Base-by-base conservation (phyloP, 441 rosid species). In the Sinapis alba region DNA sequence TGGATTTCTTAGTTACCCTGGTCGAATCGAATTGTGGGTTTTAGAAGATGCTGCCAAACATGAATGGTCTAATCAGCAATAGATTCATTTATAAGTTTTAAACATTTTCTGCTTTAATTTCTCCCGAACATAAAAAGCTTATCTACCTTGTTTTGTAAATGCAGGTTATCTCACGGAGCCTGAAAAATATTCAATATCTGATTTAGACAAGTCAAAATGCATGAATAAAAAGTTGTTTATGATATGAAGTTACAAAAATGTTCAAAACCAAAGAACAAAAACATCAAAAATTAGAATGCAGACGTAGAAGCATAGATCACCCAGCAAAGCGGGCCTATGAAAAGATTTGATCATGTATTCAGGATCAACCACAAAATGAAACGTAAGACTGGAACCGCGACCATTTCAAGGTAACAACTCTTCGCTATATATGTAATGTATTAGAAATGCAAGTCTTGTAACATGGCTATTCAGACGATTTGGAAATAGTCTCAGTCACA, bases 11-110 rank as follows among this genome's bases (percentile, higher is more conserved):
- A 0, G n/a, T 62, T 34, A 62, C 18, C 2, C 27, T 34, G 27
- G 66, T 62, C 6, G 7, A 12, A 36, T 36, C 51, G 51, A 62
- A 34, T 18, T 60, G 41, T 60, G 64, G 64, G 64, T 60, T 60
- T 16, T 60, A 28, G 23, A 28, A 36, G 64, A 60, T 60, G 64
- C 64, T 28, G 23, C 41, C 0, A 60, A 28, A 16, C 64, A 60
- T 16, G 64, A 60, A 28, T 28, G 64, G 64, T 60, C 23, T 0
- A 28, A 4, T 16, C 9, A 16, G 34, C 12, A 28, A 28, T 28
- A 28, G 34, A 28, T 28, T 6, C 34, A 28, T 28, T 28, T 28
- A 28, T 28, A 28, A 6, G 34, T 28, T 28, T 28, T 1, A 28
- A 28, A 28, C 34, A 28, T 28, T 28, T 28, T 28, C 34, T 28